Evolutionary conservation across 2,329 filamentous ascomycete genomes (phyloP), one percentile per base, ranked within the genome.

Genomic region (Periconia sp.): DNA sequence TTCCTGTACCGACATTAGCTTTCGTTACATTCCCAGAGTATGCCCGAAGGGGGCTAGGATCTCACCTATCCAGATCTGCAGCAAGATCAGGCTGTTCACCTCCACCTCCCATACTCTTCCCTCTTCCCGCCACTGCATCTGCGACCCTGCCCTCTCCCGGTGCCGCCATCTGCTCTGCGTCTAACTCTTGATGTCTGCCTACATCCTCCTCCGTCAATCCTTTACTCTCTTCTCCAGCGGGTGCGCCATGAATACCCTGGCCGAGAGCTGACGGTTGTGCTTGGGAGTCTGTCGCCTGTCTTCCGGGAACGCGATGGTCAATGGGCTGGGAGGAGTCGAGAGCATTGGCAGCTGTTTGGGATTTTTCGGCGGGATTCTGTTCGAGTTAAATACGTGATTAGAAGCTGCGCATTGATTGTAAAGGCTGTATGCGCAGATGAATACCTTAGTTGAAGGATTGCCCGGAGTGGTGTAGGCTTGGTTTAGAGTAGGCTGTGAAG

Each of bases 141-240:
- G 65, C 64, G 4, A 78, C 68, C 26, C 65, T 60, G 9, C 74
- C 74, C 50, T 79, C 76, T 0, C 74, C 76, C 0, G 73, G 71
- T 15, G 72, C 70, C 6, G 66, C 72, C 74, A 79, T 77, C 54
- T 78, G 75, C 48, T 71, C 63, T 7, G 61, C 75, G 31, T 78
- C 74, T 16, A 76, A 54, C 61, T 77, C 75, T n/a, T 70, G 65
- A 36, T 72, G 64, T 5, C 70, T 48, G n/a, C 74, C 74, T 18
- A 75, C 61, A 31, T 73, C 66, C 36, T 73, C 68, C 10, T 72
- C 50, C 1, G 61, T 68, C 15, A 65, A 46, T 1, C 73, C 73
- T 15, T 68, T 63, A 9, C 56, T 48, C 46, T 78, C 74, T 56
- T 78, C 74, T 17, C 74, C 74, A 0, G 70, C 24, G 0, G 65